These are phyloP conservation scores for Tylopilus balloui DNA, from an alignment of 768 basidiomycete species.

Conservation along the genomic window DNA sequence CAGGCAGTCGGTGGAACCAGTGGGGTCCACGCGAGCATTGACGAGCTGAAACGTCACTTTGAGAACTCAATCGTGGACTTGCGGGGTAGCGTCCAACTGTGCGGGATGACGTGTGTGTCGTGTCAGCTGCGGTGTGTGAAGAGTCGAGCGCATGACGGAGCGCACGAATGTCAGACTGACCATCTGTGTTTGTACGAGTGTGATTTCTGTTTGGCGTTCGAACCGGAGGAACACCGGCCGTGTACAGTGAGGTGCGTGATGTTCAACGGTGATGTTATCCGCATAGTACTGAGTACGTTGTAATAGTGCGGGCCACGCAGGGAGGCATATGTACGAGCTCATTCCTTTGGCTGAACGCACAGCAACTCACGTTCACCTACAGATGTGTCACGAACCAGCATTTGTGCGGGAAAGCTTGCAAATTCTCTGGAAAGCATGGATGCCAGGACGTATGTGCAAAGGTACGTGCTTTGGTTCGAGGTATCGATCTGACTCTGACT, in stretches of 20 bases:
- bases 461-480: slow-evolving; percentile 26
- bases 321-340: slow-evolving; percentile 46
- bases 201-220: slow-evolving; percentile 32
- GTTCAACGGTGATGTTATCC: background rate
- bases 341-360: fast-evolving
- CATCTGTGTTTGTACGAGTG: slow-evolving; percentile 46
- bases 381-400: slow-evolving; percentile 53
- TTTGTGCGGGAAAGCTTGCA: slow-evolving; percentile 52
- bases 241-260: slow-evolving; percentile 48
- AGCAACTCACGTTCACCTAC: background rate
- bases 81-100: slow-evolving; percentile 43
- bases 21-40: slow-evolving; percentile 39
- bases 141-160: slow-evolving; percentile 40
- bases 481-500: background rate
- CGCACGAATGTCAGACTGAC: slow-evolving; percentile 47
- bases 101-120: slow-evolving; percentile 41
- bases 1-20: slow-evolving; percentile 14
- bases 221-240: slow-evolving; percentile 28
- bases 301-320: slow-evolving; percentile 53
- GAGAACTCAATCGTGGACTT: slow-evolving; percentile 43
- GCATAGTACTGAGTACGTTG: background rate
- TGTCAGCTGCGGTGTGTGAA: slow-evolving; percentile 51
- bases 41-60: slow-evolving; percentile 41
- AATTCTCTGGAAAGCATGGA: slow-evolving; percentile 42
- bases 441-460: slow-evolving; percentile 51